Conservation (phyloP, 768 basidiomycete species). For the Russula griseocarnosa region DNA sequence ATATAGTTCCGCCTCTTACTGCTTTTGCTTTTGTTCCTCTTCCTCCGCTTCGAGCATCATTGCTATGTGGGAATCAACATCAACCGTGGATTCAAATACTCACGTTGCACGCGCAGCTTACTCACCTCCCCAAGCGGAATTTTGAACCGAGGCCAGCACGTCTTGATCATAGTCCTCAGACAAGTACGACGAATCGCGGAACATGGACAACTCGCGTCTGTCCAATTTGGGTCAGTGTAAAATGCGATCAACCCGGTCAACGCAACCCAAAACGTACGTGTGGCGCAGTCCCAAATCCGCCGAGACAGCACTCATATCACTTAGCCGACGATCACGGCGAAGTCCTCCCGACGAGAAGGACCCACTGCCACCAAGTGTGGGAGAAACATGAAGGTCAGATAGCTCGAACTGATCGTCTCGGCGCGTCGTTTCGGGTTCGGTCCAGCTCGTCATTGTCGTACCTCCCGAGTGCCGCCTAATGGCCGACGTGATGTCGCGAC, state of each 20-base stretch:
- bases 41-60: slow-evolving; percentile 48
- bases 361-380: slow-evolving; percentile 34
- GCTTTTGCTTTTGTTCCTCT: slow-evolving; percentile 38
- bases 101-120: not conserved
- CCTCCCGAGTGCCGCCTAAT: slow-evolving; percentile 25
- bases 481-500: slow-evolving; percentile 53
- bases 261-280: slow-evolving; percentile 37
- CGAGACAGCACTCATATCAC: slow-evolving; percentile 56
- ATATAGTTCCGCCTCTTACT: not conserved
- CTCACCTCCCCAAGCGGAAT: slow-evolving; percentile 71
- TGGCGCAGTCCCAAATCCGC: slow-evolving; percentile 47
- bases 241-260: not conserved
- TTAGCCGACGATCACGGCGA: slow-evolving; percentile 53
- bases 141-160: slow-evolving; percentile 55
- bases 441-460: slow-evolving; percentile 11
- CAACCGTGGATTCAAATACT: not conserved
- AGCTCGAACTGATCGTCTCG: slow-evolving; percentile 35
- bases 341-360: slow-evolving; percentile 42
- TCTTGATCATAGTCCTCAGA: slow-evolving; percentile 39
- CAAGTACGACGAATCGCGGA: slow-evolving; percentile 28
- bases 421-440: slow-evolving; percentile 33
- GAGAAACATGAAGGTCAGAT: slow-evolving; percentile 32
- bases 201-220: slow-evolving; percentile 34
- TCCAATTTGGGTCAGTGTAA: not conserved
- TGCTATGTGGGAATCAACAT: slow-evolving; percentile 27